Base-by-base conservation (phyloP, 768 basidiomycete genomes). In the Gymnopilus dilepis region DNA sequence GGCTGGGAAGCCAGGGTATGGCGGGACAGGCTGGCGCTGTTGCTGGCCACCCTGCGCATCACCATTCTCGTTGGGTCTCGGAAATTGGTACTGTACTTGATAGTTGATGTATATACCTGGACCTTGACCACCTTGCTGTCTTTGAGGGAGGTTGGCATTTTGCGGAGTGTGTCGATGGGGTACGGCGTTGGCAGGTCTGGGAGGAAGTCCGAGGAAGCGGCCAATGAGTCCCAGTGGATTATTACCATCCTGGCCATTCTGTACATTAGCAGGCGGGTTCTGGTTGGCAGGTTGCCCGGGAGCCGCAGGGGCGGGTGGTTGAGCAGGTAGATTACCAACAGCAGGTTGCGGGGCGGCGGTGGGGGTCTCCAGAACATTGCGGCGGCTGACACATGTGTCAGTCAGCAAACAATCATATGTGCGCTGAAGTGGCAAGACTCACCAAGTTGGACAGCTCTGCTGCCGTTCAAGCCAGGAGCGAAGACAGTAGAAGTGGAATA, bases 401-500 rank as follows among this genome's bases (percentile, higher is more conserved):
- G 41, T 68, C 62, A 58, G 41, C 13, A 22, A n/a, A 56, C 57
- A 43, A 58, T 17, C 24, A 3, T 5, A 30, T 68, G 60, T 13
- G 38, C 13, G 38, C 12, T 42, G 22, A 42, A 31, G 4, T 30
- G 15, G 40, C 60, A 59, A 21, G 33, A 74, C 89, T 75, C 52
- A 97, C 97, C 97, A 99, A 41, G 97, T 99, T 1, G 97, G 97
- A 73, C 97, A 99, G 67, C 93, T 99, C 75, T 99, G 97, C 74
- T 99, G 97, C 43, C 97, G 85, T 75, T 99, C 97, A 26, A 99
- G 84, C 97, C 97, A 99, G 21, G 94, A 96, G 40, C 95, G 85
- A 64, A 99, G 84, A 75, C 97, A 99, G 70, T 98, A 89, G 73
- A 98, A 97, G 76, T 99, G 97, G 79, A 99, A 99, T 42, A 97